These are phyloP conservation scores for Neospora caninum DNA, from an alignment of 169 alveolate genomes.

Conservation along the genomic window DNA sequence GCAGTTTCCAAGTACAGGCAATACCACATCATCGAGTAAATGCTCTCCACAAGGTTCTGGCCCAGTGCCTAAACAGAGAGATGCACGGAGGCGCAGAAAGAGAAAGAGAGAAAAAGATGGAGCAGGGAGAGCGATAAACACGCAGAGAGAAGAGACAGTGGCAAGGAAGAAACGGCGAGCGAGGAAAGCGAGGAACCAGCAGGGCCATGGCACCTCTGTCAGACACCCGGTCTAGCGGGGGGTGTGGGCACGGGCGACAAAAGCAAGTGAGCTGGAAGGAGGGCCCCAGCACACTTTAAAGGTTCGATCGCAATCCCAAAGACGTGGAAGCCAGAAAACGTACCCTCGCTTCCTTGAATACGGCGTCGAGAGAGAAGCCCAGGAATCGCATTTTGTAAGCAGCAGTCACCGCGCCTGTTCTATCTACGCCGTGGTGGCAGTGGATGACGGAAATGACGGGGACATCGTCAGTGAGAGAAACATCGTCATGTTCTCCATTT, in stretches of 20 bases:
- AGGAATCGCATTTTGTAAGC: conserved; percentile 47
- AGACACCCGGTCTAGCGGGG: no score
- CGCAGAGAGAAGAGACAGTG: no score
- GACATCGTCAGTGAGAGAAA: not conserved
- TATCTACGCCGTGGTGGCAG: conserved; percentile 51
- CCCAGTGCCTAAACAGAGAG: not conserved
- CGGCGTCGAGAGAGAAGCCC: conserved; percentile 43
- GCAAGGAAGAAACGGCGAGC: no score
- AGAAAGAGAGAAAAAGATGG: not conserved
- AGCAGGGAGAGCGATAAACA: no score
- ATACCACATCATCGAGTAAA: conserved; percentile 41
- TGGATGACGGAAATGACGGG: conserved; percentile 32
- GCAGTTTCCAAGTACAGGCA: conserved; percentile 32
- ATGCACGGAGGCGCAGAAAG: not conserved
- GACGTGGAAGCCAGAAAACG: no score
- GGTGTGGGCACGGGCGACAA: no score
- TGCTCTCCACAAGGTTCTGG: not conserved
- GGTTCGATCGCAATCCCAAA: no score
- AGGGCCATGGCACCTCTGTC: no score
- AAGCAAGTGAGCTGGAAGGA: no score
- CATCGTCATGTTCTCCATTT: not conserved
- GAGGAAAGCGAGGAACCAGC: no score
- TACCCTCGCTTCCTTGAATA: not conserved
- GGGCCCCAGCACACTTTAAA: no score
- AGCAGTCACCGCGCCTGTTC: conserved; percentile 36